Percentiles rank a stretch among this genome's conserved stretches.
phyloP scores from a whole-genome alignment of 2,329 filamentous ascomycete species.

The Aureobasidium lini region DNA sequence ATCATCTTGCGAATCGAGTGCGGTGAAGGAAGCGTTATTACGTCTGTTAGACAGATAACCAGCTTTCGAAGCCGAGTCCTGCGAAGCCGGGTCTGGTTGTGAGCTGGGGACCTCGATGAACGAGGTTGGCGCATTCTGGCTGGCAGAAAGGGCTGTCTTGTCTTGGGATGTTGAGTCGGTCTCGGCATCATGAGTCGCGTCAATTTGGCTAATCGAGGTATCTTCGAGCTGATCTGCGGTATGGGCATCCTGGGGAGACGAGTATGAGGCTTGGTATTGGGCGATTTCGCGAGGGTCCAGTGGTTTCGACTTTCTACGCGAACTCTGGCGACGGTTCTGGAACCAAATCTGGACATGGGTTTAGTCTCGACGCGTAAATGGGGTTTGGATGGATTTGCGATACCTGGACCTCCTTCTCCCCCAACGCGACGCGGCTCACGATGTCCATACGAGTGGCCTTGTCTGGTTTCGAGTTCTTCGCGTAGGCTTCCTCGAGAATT shows the following conservation, averaged over 20 bases:
- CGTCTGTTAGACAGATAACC: constrained; percentile 40
- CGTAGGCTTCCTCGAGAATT: constrained; percentile 79
- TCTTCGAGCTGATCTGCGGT: not conserved
- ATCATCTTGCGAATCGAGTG: constrained; percentile 9
- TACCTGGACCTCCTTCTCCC: constrained; percentile 96
- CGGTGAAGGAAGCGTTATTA: constrained; percentile 34
- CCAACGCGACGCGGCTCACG: constrained; percentile 75
- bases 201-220: not conserved
- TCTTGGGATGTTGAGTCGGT: not conserved
- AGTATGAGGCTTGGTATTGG: constrained; percentile 24
- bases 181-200: not conserved
- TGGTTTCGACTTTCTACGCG: constrained; percentile 79
- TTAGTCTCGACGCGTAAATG: constrained; percentile 14
- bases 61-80: constrained; percentile 2
- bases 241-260: not conserved
- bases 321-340: constrained; percentile 89
- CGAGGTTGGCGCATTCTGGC: not conserved
- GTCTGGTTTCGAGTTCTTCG: constrained; percentile 80
- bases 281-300: constrained; percentile 69
- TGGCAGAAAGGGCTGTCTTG: not conserved
- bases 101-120: constrained; percentile 11
- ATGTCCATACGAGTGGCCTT: constrained; percentile 80
- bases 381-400: constrained; percentile 25
- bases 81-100: constrained; percentile 10
- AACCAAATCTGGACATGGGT: constrained; percentile 76